Evolutionary conservation across 768 basidiomycete species (phyloP).

Genomic region (Rhizopogon vesiculosus): DNA sequence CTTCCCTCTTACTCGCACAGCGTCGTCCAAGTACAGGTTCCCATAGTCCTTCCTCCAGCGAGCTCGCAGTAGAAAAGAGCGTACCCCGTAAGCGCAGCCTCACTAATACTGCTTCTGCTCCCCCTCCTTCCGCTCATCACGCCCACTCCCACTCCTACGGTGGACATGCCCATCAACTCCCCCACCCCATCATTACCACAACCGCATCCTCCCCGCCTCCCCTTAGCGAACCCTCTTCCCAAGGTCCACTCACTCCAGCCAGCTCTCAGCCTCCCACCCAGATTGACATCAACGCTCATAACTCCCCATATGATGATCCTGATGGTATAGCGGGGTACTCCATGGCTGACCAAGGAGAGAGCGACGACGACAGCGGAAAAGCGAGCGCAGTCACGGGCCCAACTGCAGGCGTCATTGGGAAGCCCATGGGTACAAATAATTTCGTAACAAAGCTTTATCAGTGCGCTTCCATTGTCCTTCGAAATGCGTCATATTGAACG

Average conservation of each 20-base stretch:
- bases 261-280: slow-evolving; percentile 10
- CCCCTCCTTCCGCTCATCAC: slow-evolving; percentile 7
- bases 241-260: slow-evolving; percentile 17
- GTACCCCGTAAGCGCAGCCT: slow-evolving; percentile 69
- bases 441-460: slow-evolving; percentile 89
- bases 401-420: slow-evolving; percentile 57
- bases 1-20: slow-evolving; percentile 24
- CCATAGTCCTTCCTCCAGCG: slow-evolving; percentile 42
- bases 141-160: slow-evolving; percentile 23
- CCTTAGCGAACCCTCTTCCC: slow-evolving; percentile 17
- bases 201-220: slow-evolving; percentile 26
- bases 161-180: slow-evolving; percentile 8
- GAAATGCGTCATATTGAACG: not conserved
- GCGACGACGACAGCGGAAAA: slow-evolving; percentile 8
- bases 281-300: slow-evolving; percentile 25
- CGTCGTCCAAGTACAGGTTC: slow-evolving; percentile 34
- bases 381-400: slow-evolving; percentile 17
- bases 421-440: slow-evolving; percentile 68
- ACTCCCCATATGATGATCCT: slow-evolving; percentile 52
- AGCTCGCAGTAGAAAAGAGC: slow-evolving; percentile 40
- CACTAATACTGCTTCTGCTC: slow-evolving; percentile 37
- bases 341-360: slow-evolving; percentile 13
- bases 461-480: slow-evolving; percentile 36
- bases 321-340: slow-evolving; percentile 36
- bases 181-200: slow-evolving; percentile 28